A percentile compares a stretch with the other conserved stretches of the same genome.
These are phyloP conservation scores for Fusarium agapanthi DNA, from an alignment of 2,329 filamentous ascomycete genomes.

Conservation along the genomic window DNA sequence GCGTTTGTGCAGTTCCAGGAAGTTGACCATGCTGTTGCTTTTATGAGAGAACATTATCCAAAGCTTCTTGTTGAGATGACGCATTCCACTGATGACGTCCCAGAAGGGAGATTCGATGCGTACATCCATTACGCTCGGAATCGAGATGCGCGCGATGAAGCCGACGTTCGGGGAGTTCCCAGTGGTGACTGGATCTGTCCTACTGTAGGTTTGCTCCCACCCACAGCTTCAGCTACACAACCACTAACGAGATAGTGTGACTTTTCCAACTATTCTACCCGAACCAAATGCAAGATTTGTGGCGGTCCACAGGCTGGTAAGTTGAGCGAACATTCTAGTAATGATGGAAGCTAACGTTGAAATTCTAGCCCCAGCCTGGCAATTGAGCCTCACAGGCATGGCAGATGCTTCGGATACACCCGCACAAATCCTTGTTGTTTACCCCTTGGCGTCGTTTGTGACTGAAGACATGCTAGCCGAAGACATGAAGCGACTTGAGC, in stretches of 20 bases:
- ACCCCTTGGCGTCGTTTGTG: constrained; percentile 74
- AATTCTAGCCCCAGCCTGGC: constrained; percentile 42
- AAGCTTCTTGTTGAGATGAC: constrained; percentile 49
- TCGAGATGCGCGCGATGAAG: constrained; percentile 47
- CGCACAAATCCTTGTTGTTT: constrained; percentile 80
- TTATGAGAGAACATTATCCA: constrained; percentile 55
- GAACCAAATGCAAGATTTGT: constrained; percentile 51
- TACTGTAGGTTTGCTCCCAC: constrained; percentile 40
- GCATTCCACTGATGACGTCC: constrained; percentile 49
- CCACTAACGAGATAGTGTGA: constrained; percentile 48
- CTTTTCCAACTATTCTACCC: constrained; percentile 51
- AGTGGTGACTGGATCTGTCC: constrained; percentile 49
- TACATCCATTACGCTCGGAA: constrained; percentile 54
- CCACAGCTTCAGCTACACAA: background rate
- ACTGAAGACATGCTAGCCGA: constrained; percentile 77
- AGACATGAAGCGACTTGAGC: constrained; percentile 77
- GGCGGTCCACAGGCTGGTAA: constrained; percentile 45
- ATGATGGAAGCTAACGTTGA: background rate
- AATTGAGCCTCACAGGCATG: constrained; percentile 55
- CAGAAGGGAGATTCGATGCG: constrained; percentile 50
- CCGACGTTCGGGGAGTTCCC: constrained; percentile 30
- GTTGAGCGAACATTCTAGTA: background rate
- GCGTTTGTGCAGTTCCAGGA: constrained; percentile 55
- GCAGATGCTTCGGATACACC: constrained; percentile 63
- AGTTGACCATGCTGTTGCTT: constrained; percentile 51